A percentile compares a stretch with the other conserved stretches of the same genome.
Evolutionary conservation across 1,284 basidiomycete species (phyloP).

Genomic region (Puccinia triticina): DNA sequence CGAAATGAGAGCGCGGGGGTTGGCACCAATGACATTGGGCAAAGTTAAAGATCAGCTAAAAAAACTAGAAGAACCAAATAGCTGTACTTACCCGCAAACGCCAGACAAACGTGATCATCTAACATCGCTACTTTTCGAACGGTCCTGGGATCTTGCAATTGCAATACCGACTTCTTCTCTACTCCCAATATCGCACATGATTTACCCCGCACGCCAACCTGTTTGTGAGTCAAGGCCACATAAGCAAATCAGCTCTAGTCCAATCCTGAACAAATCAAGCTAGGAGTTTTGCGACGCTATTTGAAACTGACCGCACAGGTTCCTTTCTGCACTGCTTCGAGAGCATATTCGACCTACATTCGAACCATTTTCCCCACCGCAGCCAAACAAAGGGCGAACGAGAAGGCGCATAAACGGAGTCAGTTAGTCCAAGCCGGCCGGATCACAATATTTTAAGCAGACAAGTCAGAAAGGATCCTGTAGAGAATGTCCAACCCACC

Average conservation of each 20-base stretch:
- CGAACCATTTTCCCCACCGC: not conserved
- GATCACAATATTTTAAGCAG: not conserved
- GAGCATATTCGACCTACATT: conserved; percentile 90
- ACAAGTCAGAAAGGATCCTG: not conserved
- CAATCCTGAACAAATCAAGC: no score
- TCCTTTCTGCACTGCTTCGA: conserved; percentile 94
- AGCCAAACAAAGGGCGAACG: not conserved
- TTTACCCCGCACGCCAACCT: conserved; percentile 95
- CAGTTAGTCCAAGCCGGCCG: not conserved
- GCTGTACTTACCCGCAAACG: conserved; percentile 80
- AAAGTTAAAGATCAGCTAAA: not conserved
- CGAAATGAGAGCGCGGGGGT: conserved; percentile 46
- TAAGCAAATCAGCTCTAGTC: not conserved
- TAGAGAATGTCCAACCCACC: conserved; percentile 62
- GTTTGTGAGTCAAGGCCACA: conserved; percentile 37
- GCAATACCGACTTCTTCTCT: conserved; percentile 96
- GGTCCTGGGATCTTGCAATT: conserved; percentile 96
- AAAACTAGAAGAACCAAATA: not conserved
- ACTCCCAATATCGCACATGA: conserved; percentile 95
- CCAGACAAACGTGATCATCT: conserved; percentile 95
- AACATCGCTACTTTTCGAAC: conserved; percentile 98
- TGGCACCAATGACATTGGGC: not conserved
- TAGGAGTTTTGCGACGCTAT: not conserved
- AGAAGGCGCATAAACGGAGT: not conserved
- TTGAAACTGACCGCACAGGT: conserved; percentile 81